A percentile compares a stretch with the other conserved stretches of the same genome.
Conservation (phyloP, 176 grass and related monocot species). For the Oryza glumipatula region DNA sequence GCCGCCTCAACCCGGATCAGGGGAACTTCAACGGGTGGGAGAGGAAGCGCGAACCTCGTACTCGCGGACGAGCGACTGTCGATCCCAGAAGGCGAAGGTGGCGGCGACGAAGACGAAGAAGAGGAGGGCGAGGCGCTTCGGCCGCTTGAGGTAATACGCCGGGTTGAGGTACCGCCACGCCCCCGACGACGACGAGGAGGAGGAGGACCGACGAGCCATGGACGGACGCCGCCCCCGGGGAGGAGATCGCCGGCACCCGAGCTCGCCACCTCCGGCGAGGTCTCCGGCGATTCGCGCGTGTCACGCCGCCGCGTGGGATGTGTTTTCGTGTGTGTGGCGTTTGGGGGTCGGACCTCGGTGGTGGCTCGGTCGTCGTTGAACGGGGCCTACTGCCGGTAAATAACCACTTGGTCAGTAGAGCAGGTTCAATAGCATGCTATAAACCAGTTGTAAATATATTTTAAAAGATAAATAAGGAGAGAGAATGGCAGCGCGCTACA, state of each 20-base stretch:
- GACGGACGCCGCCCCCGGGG: slow-evolving; percentile 13
- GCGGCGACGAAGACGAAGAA: slow-evolving; percentile 86
- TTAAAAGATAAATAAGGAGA: no score
- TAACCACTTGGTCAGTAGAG: slow-evolving; percentile 1
- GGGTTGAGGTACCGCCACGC: slow-evolving; percentile 88
- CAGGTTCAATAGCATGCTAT: no score
- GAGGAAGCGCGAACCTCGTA: slow-evolving; percentile 63
- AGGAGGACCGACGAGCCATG: slow-evolving; percentile 60
- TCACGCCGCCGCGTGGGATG: slow-evolving; percentile 22
- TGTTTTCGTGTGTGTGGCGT: slow-evolving; percentile 24
- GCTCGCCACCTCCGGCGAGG: slow-evolving; percentile 46
- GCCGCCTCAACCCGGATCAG: slow-evolving; percentile 29
- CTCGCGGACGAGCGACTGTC: slow-evolving; percentile 81
- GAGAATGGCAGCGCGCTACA: no score
- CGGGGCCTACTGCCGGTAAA: slow-evolving; percentile 51
- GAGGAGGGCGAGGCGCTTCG: slow-evolving; percentile 85
- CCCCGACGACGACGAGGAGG: slow-evolving; percentile 62
- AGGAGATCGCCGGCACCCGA: slow-evolving; percentile 47
- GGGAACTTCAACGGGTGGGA: not conserved
- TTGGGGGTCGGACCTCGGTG: slow-evolving; percentile 12
- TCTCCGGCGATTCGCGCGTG: slow-evolving; percentile 47
- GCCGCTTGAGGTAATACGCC: slow-evolving; percentile 93
- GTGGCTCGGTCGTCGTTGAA: slow-evolving; percentile 21
- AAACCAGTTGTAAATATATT: no score
- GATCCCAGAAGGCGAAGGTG: slow-evolving; percentile 94